These are phyloP conservation scores for Drechslerella dactyloides DNA, from an alignment of 2,329 filamentous ascomycete genomes.

Conservation along the genomic window DNA sequence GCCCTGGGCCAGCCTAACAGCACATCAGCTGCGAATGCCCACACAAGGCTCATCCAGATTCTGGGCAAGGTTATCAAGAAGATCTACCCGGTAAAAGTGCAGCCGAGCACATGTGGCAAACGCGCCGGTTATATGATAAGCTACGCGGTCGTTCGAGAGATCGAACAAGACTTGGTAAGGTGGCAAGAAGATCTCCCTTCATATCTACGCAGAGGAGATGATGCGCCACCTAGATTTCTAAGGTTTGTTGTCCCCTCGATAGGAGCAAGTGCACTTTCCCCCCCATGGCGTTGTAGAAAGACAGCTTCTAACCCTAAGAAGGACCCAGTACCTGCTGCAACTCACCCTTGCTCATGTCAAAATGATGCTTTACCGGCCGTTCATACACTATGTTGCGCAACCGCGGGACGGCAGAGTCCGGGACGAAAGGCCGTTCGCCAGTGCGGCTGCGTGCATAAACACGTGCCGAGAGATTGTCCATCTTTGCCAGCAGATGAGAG, in stretches of 20 bases:
- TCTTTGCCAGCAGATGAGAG: conserved; percentile 78
- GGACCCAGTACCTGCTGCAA: conserved; percentile 74
- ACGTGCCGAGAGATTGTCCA: conserved; percentile 75
- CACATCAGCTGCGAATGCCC: conserved; percentile 71
- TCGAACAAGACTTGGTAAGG: conserved; percentile 68
- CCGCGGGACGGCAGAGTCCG: conserved; percentile 60
- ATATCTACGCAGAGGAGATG: conserved; percentile 77
- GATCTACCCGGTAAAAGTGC: conserved; percentile 70
- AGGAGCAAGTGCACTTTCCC: background rate
- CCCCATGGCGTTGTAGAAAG: background rate
- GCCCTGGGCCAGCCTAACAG: conserved; percentile 61
- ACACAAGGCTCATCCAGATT: conserved; percentile 70
- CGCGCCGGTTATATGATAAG: conserved; percentile 67
- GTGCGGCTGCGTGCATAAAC: conserved; percentile 68
- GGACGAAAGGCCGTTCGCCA: conserved; percentile 79
- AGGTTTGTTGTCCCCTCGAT: conserved; percentile 50
- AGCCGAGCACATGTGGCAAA: conserved; percentile 61
- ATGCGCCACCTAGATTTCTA: conserved; percentile 65
- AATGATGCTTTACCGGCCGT: conserved; percentile 80
- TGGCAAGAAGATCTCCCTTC: conserved; percentile 74
- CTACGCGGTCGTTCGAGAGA: conserved; percentile 68
- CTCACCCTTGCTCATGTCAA: conserved; percentile 84
- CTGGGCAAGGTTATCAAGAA: conserved; percentile 69
- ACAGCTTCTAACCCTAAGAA: conserved; percentile 53
- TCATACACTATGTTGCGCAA: conserved; percentile 80